Evolutionary conservation across 768 basidiomycete genomes (phyloP).

Genomic region (Boletus vinaceobasis): DNA sequence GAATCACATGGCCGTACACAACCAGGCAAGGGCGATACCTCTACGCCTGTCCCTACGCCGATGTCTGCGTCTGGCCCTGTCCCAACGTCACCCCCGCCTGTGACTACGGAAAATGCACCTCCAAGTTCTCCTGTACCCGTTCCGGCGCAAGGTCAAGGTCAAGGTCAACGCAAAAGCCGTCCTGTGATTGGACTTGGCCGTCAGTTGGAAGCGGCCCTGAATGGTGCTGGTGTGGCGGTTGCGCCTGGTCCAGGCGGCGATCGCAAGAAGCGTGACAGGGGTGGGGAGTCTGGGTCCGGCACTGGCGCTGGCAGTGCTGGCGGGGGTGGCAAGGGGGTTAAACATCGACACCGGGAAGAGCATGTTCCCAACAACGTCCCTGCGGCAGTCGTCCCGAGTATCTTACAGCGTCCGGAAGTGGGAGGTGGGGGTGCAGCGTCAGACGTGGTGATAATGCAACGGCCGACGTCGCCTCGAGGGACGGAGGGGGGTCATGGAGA

Average conservation of each 20-base stretch:
- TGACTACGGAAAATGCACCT: slow-evolving; percentile 2
- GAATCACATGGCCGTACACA: slow-evolving; percentile 19
- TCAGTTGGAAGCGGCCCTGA: slow-evolving; percentile 72
- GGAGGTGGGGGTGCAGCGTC: not conserved
- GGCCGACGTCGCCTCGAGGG: slow-evolving; percentile 9
- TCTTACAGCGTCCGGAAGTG: slow-evolving; percentile 27
- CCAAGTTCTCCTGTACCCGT: slow-evolving; percentile 9
- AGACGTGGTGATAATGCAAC: slow-evolving; percentile 9
- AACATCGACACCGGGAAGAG: slow-evolving; percentile 19
- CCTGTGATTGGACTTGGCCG: slow-evolving; percentile 62
- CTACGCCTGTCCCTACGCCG: not conserved
- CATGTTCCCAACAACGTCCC: not conserved
- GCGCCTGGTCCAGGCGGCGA: slow-evolving; percentile 20
- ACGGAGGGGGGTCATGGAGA: slow-evolving; percentile 2
- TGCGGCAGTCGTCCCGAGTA: slow-evolving; percentile 12
- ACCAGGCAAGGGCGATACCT: slow-evolving; percentile 3
- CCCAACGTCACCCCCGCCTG: not conserved
- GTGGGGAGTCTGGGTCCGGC: slow-evolving; percentile 14
- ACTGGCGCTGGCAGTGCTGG: not conserved
- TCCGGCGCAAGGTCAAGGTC: slow-evolving; percentile 3
- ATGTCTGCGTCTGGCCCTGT: not conserved
- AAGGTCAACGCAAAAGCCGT: slow-evolving; percentile 40
- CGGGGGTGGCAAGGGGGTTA: slow-evolving; percentile 4
- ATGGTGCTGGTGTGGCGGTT: slow-evolving; percentile 52
- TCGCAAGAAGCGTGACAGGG: slow-evolving; percentile 36